Conservation (phyloP, 768 basidiomycete species). For the Mycena rosella region DNA sequence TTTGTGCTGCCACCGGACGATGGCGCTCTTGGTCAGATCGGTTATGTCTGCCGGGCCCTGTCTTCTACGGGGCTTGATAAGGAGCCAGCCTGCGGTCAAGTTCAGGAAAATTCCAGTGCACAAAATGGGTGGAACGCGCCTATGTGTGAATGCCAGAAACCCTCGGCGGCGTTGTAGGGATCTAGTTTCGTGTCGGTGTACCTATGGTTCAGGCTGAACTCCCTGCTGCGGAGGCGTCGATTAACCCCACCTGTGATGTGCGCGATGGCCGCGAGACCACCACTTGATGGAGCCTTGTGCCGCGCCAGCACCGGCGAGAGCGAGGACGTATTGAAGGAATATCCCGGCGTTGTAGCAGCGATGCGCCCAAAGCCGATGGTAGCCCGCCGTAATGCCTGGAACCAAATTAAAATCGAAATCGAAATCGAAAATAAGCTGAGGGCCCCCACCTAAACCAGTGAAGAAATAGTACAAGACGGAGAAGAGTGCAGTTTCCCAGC, state of each 20-base stretch:
- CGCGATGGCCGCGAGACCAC: constrained; percentile 98
- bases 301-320: constrained; percentile 89
- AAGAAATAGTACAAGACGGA: constrained; percentile 55
- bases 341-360: constrained; percentile 92
- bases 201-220: background rate
- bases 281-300: constrained; percentile 98
- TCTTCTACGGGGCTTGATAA: constrained; percentile 89
- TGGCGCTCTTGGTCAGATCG: constrained; percentile 82
- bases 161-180: constrained; percentile 92
- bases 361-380: constrained; percentile 98
- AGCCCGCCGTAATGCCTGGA: constrained; percentile 89
- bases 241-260: constrained; percentile 80
- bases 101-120: background rate
- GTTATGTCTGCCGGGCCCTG: constrained; percentile 93
- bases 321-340: constrained; percentile 86
- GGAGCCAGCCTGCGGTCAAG: constrained; percentile 73
- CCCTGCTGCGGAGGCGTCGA: background rate
- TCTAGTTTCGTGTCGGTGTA: constrained; percentile 96
- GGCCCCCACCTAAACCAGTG: constrained; percentile 80
- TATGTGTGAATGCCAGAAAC: constrained; percentile 87
- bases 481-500: constrained; percentile 79
- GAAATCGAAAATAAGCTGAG: constrained; percentile 65
- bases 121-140: constrained; percentile 38
- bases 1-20: constrained; percentile 91
- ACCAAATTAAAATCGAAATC: background rate